A percentile compares a stretch with the other conserved stretches of the same genome.
These are phyloP conservation scores for Suillus subluteus DNA, from an alignment of 768 basidiomycete species.

Conservation along the genomic window DNA sequence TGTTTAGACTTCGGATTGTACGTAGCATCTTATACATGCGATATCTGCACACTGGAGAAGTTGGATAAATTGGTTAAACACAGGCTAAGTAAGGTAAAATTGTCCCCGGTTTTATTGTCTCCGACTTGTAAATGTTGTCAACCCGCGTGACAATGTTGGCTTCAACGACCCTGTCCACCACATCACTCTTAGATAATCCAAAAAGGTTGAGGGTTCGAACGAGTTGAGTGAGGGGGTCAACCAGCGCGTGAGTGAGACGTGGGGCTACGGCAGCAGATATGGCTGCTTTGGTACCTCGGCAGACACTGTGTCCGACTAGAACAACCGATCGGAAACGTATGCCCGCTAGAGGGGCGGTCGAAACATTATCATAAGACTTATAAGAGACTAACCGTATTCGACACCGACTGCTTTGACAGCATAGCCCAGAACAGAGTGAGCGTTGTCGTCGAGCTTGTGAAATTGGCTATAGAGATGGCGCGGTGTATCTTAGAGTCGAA, in stretches of 20 bases:
- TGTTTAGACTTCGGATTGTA: slow-evolving; percentile 6
- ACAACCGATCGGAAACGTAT: slow-evolving; percentile 52
- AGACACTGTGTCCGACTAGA: slow-evolving; percentile 81
- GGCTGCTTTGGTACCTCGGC: slow-evolving; percentile 52
- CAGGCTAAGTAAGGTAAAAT: neutral
- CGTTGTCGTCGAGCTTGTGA: slow-evolving; percentile 75
- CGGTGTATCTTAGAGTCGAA: no score
- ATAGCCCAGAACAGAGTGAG: slow-evolving; percentile 71
- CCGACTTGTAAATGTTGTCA: slow-evolving; percentile 38
- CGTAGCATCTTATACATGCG: neutral
- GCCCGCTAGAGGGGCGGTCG: slow-evolving; percentile 8
- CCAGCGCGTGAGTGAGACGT: slow-evolving; percentile 68
- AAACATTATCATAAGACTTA: slow-evolving; percentile 19
- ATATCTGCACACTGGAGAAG: neutral
- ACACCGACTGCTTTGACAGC: slow-evolving; percentile 73
- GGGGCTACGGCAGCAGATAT: slow-evolving; percentile 32
- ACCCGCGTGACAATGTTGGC: slow-evolving; percentile 67
- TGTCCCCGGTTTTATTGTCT: slow-evolving; percentile 8
- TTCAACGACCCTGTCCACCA: slow-evolving; percentile 51
- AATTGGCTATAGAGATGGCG: slow-evolving; percentile 56
- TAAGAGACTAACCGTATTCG: slow-evolving; percentile 67
- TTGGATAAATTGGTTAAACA: neutral
- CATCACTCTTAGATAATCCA: slow-evolving; percentile 36
- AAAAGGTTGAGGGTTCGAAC: slow-evolving; percentile 46
- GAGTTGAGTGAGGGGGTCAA: slow-evolving; percentile 62